Conservation (phyloP, 129 eudicot species). For the Rutidosis leptorrhynchoides region DNA sequence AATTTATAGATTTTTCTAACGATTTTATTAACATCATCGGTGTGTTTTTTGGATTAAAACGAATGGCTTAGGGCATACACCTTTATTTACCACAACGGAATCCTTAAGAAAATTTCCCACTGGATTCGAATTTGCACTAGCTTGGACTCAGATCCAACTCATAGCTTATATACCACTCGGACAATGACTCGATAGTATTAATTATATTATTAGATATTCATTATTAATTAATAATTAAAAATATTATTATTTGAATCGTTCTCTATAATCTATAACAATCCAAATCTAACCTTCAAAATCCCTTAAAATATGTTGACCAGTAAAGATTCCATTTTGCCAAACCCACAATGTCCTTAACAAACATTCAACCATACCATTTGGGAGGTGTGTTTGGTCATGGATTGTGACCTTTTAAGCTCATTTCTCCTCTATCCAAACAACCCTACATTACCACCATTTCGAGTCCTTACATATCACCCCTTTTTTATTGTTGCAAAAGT, state of each 20-base stretch:
- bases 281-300: slow-evolving; percentile 31
- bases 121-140: too few species aligned
- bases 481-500: slow-evolving; percentile 36
- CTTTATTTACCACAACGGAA: too few species aligned
- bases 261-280: slow-evolving; percentile 25
- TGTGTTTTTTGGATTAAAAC: too few species aligned
- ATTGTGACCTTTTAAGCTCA: slow-evolving; percentile 32
- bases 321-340: slow-evolving; percentile 32
- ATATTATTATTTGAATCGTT: background rate
- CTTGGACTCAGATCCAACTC: too few species aligned
- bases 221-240: background rate
- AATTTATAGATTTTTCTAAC: too few species aligned
- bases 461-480: slow-evolving; percentile 34
- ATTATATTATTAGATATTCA: too few species aligned
- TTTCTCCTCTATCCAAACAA: slow-evolving; percentile 28
- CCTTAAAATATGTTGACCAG: slow-evolving; percentile 16
- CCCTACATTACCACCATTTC: slow-evolving; percentile 30
- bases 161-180: too few species aligned
- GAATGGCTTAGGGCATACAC: too few species aligned
- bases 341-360: slow-evolving; percentile 33
- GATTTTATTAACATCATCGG: too few species aligned
- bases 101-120: too few species aligned
- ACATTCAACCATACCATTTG: slow-evolving; percentile 24
- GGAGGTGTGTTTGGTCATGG: slow-evolving; percentile 34
- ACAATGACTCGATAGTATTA: too few species aligned